Percentiles rank a stretch among this genome's conserved stretches.
phyloP scores from a whole-genome alignment of 2,329 filamentous ascomycete species.

The Fusarium citri region DNA sequence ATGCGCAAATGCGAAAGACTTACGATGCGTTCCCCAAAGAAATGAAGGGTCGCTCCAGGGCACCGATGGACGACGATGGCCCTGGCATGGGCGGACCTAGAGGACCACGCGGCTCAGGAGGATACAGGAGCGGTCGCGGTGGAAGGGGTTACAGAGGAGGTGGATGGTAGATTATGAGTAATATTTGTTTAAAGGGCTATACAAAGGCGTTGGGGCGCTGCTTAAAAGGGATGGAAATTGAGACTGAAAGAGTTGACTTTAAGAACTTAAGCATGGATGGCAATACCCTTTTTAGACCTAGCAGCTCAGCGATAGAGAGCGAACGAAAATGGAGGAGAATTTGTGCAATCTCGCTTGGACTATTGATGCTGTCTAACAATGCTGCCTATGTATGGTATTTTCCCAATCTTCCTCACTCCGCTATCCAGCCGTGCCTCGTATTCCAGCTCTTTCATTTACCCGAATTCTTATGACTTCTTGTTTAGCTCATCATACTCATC shows the following conservation, averaged over 20 bases:
- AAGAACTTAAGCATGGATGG: conserved; percentile 26
- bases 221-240: conserved; percentile 28
- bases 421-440: conserved; percentile 2
- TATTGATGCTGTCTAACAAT: conserved; percentile 38
- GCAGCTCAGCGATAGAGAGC: conserved; percentile 12
- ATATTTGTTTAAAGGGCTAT: conserved; percentile 12
- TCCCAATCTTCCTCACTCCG: conserved; percentile 16
- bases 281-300: conserved; percentile 44
- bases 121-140: conserved; percentile 64
- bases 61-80: conserved; percentile 64
- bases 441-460: conserved; percentile 1
- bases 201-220: conserved; percentile 41
- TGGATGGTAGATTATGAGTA: conserved; percentile 53
- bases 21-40: conserved; percentile 89
- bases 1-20: conserved; percentile 97
- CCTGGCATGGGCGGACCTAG: conserved; percentile 61
- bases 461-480: conserved; percentile 34
- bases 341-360: conserved; percentile 42
- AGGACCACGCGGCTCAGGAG: conserved; percentile 65
- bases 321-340: conserved; percentile 5
- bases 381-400: conserved; percentile 42
- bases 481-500: conserved; percentile 60
- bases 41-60: conserved; percentile 77
- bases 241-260: conserved; percentile 11
- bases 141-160: conserved; percentile 62